A percentile compares a stretch with the other conserved stretches of the same genome.
Conservation (phyloP, 495 filamentous ascomycete species). For the Lasiosphaeria miniovina region DNA sequence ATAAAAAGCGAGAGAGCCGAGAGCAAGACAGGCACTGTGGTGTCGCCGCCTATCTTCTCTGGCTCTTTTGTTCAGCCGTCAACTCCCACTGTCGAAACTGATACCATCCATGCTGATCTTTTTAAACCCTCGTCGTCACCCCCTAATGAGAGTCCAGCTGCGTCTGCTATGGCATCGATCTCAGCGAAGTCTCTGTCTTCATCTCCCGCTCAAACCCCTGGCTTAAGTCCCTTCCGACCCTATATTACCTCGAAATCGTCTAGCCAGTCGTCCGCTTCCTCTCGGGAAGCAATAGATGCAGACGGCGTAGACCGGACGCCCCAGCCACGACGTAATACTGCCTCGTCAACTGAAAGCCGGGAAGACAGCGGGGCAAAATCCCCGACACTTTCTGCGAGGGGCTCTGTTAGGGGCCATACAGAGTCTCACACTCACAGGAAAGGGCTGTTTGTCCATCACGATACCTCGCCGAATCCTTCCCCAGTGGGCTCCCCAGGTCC, state of each 20-base stretch:
- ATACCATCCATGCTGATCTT: slow-evolving; percentile 59
- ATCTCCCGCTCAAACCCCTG: slow-evolving; percentile 51
- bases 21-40: slow-evolving; percentile 21
- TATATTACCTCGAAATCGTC: slow-evolving; percentile 34
- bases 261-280: slow-evolving; percentile 42
- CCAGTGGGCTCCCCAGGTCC: slow-evolving; percentile 27
- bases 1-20: slow-evolving; percentile 17
- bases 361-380: slow-evolving; percentile 28
- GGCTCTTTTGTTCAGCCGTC: slow-evolving; percentile 63
- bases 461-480: slow-evolving; percentile 23
- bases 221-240: slow-evolving; percentile 47
- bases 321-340: slow-evolving; percentile 43
- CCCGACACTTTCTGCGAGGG: slow-evolving; percentile 31
- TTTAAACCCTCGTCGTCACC: slow-evolving; percentile 42
- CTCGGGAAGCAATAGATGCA: slow-evolving; percentile 30
- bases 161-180: slow-evolving; percentile 64
- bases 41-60: slow-evolving; percentile 40
- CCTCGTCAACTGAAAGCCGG: slow-evolving; percentile 35
- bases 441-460: slow-evolving; percentile 41
- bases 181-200: slow-evolving; percentile 56
- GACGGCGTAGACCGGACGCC: slow-evolving; percentile 33
- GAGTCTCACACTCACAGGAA: slow-evolving; percentile 27
- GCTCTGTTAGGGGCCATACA: slow-evolving; percentile 37
- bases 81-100: slow-evolving; percentile 60
- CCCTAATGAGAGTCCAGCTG: slow-evolving; percentile 53